Conservation (phyloP, 176 grass and related monocot genomes). For the Phoenix dactylifera region DNA sequence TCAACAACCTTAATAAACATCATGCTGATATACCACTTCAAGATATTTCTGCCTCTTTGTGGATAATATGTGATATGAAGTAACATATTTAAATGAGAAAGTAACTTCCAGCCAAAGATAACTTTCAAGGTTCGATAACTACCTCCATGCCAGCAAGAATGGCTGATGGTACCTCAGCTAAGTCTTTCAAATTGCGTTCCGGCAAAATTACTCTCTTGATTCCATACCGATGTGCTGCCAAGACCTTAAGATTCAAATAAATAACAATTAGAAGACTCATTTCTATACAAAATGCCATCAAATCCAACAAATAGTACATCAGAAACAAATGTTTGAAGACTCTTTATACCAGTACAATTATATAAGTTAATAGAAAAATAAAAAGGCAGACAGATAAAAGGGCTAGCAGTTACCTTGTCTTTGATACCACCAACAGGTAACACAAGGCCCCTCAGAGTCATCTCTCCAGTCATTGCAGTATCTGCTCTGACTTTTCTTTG, state of each 20-base stretch:
- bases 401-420: constrained; percentile 59
- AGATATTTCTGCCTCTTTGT: neutral
- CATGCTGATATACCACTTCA: too few species aligned
- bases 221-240: constrained; percentile 86
- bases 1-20: too few species aligned
- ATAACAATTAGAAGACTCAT: constrained; percentile 1
- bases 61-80: neutral
- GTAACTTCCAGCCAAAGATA: neutral
- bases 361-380: too few species aligned
- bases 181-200: constrained; percentile 88
- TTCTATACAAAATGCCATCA: too few species aligned
- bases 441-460: constrained; percentile 93
- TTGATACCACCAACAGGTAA: constrained; percentile 95
- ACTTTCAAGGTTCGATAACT: constrained; percentile 6
- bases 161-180: constrained; percentile 71
- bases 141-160: constrained; percentile 91
- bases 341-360: too few species aligned
- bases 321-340: too few species aligned
- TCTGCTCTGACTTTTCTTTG: constrained; percentile 81
- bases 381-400: too few species aligned
- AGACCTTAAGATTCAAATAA: constrained; percentile 40
- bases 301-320: too few species aligned
- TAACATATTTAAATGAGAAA: neutral
- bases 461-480: constrained; percentile 98
- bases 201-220: constrained; percentile 98